phyloP scores from a whole-genome alignment of 106 monocot species.

The Dioscorea zingiberensis region DNA sequence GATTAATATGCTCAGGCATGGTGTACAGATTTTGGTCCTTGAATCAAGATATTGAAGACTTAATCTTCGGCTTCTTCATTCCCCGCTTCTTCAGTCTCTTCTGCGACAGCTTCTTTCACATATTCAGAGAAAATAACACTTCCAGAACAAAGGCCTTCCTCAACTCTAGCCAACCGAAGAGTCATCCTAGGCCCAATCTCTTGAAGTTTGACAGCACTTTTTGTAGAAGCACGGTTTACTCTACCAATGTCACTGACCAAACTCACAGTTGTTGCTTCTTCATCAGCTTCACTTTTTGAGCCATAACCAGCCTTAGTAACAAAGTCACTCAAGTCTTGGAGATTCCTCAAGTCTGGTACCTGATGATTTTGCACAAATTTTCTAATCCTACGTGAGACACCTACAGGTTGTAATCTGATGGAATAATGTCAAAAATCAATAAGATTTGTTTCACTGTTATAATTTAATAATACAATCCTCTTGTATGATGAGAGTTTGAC shows the following conservation, averaged over 20 bases:
- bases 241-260: slow-evolving; percentile 64
- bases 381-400: slow-evolving; percentile 80
- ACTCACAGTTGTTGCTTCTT: slow-evolving; percentile 76
- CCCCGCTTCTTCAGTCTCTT: not conserved
- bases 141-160: slow-evolving; percentile 92
- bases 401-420: slow-evolving; percentile 80
- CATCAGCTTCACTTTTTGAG: slow-evolving; percentile 95
- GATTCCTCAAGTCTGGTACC: slow-evolving; percentile 78
- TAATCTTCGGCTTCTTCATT: slow-evolving; percentile 4
- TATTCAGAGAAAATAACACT: slow-evolving; percentile 61
- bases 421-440: slow-evolving; percentile 96
- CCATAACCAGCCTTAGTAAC: slow-evolving; percentile 91
- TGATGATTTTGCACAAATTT: slow-evolving; percentile 83
- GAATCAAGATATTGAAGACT: not conserved
- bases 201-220: slow-evolving; percentile 91
- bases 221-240: slow-evolving; percentile 76
- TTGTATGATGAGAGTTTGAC: slow-evolving; percentile 79
- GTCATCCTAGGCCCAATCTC: slow-evolving; percentile 97
- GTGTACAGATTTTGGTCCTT: not conserved
- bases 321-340: slow-evolving; percentile 90
- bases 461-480: slow-evolving; percentile 78
- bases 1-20: too few relatives aligned
- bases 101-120: slow-evolving; percentile 14
- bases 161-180: slow-evolving; percentile 72
- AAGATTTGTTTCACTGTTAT: slow-evolving; percentile 69